Evolutionary conservation across 2,329 filamentous ascomycete species (phyloP).

Genomic region (Phialophora expanda): DNA sequence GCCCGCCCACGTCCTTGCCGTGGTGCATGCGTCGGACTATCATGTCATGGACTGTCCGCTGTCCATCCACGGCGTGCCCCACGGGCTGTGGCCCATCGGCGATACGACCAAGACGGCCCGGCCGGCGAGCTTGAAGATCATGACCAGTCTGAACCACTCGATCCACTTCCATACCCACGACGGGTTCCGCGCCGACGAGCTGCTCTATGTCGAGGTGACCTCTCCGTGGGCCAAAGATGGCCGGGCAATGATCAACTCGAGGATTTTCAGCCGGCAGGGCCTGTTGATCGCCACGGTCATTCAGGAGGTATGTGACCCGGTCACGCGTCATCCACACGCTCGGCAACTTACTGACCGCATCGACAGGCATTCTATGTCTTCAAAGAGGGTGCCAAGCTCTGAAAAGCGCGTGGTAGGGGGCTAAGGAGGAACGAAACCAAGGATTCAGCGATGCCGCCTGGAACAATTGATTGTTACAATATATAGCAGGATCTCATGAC

Average conservation of each 20-base stretch:
- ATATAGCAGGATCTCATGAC: background rate
- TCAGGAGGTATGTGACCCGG: constrained; percentile 34
- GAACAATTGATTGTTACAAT: background rate
- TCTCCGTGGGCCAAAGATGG: constrained; percentile 38
- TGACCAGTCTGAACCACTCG: constrained; percentile 39
- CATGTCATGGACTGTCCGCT: constrained; percentile 38
- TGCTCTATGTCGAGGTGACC: constrained; percentile 36
- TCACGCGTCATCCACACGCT: background rate
- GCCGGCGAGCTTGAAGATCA: constrained; percentile 31
- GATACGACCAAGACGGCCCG: constrained; percentile 26
- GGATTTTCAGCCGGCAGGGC: constrained; percentile 34
- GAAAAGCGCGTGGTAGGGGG: background rate
- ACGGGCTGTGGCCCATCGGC: constrained; percentile 31
- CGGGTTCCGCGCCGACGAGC: constrained; percentile 37
- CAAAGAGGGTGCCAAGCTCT: constrained; percentile 33
- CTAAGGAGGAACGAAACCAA: background rate
- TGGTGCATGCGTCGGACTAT: constrained; percentile 38
- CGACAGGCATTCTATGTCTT: constrained; percentile 38
- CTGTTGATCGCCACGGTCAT: constrained; percentile 36
- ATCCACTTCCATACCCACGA: constrained; percentile 38
- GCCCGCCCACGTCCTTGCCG: constrained; percentile 32
- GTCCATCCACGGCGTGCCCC: constrained; percentile 25
- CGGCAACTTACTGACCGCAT: background rate
- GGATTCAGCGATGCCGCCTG: background rate
- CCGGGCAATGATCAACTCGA: constrained; percentile 35